These are phyloP conservation scores for Cryphonectria japonica DNA, from an alignment of 2,329 filamentous ascomycete species.

Conservation along the genomic window DNA sequence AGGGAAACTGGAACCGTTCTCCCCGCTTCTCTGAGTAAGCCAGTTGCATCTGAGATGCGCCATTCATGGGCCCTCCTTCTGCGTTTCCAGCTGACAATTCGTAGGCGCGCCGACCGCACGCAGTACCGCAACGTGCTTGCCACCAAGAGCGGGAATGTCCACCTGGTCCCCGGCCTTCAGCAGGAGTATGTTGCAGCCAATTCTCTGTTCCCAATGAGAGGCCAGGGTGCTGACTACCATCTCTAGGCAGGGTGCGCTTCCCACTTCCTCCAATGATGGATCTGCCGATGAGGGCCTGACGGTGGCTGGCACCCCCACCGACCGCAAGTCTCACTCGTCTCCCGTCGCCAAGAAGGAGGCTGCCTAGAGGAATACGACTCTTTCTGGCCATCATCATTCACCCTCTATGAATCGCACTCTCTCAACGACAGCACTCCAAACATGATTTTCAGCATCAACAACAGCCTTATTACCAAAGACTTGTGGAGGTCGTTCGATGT, in stretches of 20 bases:
- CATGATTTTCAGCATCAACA: constrained; percentile 30
- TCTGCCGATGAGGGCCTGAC: constrained; percentile 58
- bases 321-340: constrained; percentile 53
- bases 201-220: constrained; percentile 34
- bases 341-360: constrained; percentile 52
- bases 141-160: constrained; percentile 29
- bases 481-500: constrained; percentile 30
- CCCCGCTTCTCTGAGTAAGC: constrained; percentile 35
- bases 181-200: constrained; percentile 29
- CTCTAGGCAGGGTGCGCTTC: constrained; percentile 44
- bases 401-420: constrained; percentile 23
- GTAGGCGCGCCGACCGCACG: constrained; percentile 27
- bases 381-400: constrained; percentile 34
- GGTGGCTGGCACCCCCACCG: constrained; percentile 54
- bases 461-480: constrained; percentile 26
- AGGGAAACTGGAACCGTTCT: constrained; percentile 43
- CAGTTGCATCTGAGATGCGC: not conserved
- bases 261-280: constrained; percentile 50
- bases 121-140: constrained; percentile 27
- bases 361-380: constrained; percentile 37
- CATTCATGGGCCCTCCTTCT: not conserved
- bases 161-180: constrained; percentile 25
- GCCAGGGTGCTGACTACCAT: constrained; percentile 31
- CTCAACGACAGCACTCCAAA: constrained; percentile 27
- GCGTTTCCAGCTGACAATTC: constrained; percentile 25